Percentiles rank a stretch among this genome's conserved stretches.
phyloP scores from a whole-genome alignment of 352 stramenopile species.

The Globisporangium nagaii region DNA sequence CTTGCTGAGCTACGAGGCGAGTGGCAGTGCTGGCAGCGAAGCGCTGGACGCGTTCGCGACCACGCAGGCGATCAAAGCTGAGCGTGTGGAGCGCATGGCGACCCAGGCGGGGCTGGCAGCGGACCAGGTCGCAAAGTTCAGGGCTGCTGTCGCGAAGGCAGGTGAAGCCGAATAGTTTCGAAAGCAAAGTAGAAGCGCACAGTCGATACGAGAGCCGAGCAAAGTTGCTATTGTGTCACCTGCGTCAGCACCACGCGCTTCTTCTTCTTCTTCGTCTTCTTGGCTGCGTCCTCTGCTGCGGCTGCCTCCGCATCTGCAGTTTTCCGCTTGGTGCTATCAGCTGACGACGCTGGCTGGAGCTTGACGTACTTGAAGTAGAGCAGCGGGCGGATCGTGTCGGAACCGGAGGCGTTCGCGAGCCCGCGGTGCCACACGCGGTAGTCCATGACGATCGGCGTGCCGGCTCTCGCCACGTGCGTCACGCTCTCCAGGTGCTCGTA shows the following conservation, averaged over 20 bases:
- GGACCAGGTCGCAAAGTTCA: conserved; percentile 25
- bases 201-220: too few species aligned
- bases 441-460: conserved; percentile 68
- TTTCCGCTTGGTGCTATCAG: not conserved
- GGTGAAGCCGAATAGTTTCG: too few species aligned
- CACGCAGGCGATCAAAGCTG: not conserved
- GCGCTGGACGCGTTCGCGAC: not conserved
- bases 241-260: conserved; percentile 4
- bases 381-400: conserved; percentile 37
- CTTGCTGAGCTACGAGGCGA: conserved; percentile 43
- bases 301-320: not conserved
- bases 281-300: not conserved
- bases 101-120: conserved; percentile 22
- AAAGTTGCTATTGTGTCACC: not conserved
- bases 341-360: not conserved
- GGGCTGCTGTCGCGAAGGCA: conserved; percentile 10
- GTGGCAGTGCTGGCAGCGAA: too few species aligned
- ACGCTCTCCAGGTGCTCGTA: conserved; percentile 50
- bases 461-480: conserved; percentile 41
- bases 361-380: conserved; percentile 73
- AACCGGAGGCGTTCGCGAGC: conserved; percentile 34
- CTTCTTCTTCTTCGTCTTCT: not conserved
- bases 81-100: conserved; percentile 9
- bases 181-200: too few species aligned
- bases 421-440: conserved; percentile 77